Conservation (phyloP, 2,329 filamentous ascomycete genomes). For the Trichoderma gracile region DNA sequence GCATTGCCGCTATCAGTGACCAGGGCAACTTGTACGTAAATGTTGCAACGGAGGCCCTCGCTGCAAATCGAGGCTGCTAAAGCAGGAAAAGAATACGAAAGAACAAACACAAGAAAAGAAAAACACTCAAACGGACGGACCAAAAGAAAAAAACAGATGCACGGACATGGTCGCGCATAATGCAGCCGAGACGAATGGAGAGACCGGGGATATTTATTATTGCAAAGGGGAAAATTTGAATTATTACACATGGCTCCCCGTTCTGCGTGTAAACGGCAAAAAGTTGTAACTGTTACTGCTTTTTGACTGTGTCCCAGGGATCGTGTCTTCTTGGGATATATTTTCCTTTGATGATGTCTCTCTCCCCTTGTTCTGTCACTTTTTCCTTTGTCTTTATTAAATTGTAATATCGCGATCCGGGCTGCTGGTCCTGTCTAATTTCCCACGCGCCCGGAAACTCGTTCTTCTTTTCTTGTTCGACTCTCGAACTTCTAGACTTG, state of each 20-base stretch:
- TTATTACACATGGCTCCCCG: no score
- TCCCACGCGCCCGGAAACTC: conserved; percentile 23
- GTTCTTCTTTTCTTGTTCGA: neutral
- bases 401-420: conserved; percentile 23
- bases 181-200: neutral
- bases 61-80: no score
- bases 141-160: neutral
- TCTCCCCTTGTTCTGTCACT: no score
- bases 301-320: no score
- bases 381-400: neutral
- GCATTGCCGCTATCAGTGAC: neutral
- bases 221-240: neutral
- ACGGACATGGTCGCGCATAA: conserved; percentile 2
- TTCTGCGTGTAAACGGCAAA: neutral
- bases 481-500: no score
- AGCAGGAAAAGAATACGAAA: neutral
- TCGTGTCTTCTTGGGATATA: no score
- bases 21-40: neutral
- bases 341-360: no score
- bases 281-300: neutral
- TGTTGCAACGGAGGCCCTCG: neutral
- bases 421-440: conserved; percentile 22
- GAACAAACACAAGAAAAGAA: neutral
- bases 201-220: neutral
- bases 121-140: neutral